Conservation (phyloP, 2,329 filamentous ascomycete species). For the Fusarium stilboides region DNA sequence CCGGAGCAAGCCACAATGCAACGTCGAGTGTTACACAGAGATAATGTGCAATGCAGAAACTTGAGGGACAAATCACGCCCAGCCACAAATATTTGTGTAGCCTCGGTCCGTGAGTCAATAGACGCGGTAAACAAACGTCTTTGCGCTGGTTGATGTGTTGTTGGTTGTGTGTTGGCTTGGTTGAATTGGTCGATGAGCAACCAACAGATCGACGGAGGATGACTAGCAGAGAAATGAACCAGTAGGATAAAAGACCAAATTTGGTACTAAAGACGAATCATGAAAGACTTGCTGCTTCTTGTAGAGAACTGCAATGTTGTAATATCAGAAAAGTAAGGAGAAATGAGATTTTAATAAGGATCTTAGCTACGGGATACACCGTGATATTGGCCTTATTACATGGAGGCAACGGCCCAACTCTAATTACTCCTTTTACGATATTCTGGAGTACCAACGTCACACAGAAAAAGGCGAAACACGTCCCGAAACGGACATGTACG, state of each 20-base stretch:
- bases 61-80: background rate
- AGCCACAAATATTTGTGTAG: background rate
- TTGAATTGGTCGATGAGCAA: slow-evolving; percentile 14
- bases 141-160: slow-evolving; percentile 3
- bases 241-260: background rate
- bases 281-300: background rate
- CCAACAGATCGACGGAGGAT: background rate
- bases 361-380: slow-evolving; percentile 13
- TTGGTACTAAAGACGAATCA: background rate
- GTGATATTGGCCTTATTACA: slow-evolving; percentile 2
- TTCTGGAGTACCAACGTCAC: background rate
- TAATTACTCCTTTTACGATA: slow-evolving; percentile 27
- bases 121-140: background rate
- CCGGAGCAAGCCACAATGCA: slow-evolving; percentile 31
- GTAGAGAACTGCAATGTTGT: background rate
- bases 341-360: slow-evolving; percentile 9
- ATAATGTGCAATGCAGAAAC: slow-evolving; percentile 1
- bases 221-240: background rate
- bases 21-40: slow-evolving; percentile 14
- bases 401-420: slow-evolving; percentile 18
- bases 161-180: slow-evolving; percentile 7
- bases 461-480: background rate
- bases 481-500: slow-evolving; percentile 26
- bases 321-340: background rate
- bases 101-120: background rate